These are phyloP conservation scores for Omphalotus guepiniiformis DNA, from an alignment of 768 basidiomycete genomes.

Conservation along the genomic window DNA sequence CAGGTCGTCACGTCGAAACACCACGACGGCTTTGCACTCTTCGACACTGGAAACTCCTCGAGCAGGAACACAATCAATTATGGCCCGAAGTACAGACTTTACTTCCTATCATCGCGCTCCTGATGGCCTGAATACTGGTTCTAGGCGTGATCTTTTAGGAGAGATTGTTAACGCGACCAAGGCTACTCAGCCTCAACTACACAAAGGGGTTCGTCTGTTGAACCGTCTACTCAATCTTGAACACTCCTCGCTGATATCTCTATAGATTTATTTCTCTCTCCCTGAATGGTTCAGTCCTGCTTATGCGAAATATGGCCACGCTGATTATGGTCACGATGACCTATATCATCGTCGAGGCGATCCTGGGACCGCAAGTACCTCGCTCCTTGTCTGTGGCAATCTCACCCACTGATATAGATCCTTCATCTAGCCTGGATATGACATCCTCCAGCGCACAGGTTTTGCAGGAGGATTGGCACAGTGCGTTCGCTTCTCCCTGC, in stretches of 20 bases:
- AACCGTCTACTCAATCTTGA: neutral
- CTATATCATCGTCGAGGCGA: slow-evolving; percentile 7
- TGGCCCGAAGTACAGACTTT: slow-evolving; percentile 25
- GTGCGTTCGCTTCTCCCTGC: neutral
- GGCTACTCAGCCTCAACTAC: slow-evolving; percentile 7
- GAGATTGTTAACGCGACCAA: slow-evolving; percentile 38
- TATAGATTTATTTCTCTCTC: slow-evolving; percentile 32
- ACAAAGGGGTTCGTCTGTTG: neutral
- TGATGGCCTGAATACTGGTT: too few species aligned
- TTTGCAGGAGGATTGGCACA: slow-evolving; percentile 10
- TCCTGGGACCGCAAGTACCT: neutral
- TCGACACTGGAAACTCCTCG: slow-evolving; percentile 39
- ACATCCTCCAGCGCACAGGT: slow-evolving; percentile 11
- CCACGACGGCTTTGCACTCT: slow-evolving; percentile 43
- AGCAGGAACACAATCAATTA: slow-evolving; percentile 35
- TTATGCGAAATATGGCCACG: slow-evolving; percentile 9
- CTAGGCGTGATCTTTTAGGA: slow-evolving; percentile 32
- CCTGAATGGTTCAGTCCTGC: slow-evolving; percentile 34
- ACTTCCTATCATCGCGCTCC: neutral
- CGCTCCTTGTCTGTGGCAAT: neutral
- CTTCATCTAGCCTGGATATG: neutral
- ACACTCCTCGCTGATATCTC: neutral
- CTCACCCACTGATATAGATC: neutral
- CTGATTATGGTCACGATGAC: slow-evolving; percentile 7
- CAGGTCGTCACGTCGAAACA: slow-evolving; percentile 30